Evolutionary conservation across 768 basidiomycete genomes (phyloP).

Genomic region (Grammothele lineata): DNA sequence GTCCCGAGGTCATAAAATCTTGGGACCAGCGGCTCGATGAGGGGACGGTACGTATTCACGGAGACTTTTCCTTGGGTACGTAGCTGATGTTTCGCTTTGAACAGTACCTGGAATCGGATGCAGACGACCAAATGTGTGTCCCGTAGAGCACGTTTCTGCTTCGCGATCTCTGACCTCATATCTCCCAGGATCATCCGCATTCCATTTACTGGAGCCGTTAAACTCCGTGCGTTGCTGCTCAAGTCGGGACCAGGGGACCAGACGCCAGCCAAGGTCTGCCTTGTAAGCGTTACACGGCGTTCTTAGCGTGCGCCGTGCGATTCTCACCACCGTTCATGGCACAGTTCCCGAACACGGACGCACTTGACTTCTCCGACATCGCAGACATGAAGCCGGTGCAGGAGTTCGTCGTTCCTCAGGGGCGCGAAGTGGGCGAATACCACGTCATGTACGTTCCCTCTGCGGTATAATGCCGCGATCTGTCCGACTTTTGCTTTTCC

Average conservation of each 20-base stretch:
- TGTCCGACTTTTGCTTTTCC: background rate
- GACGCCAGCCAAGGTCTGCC: conserved; percentile 65
- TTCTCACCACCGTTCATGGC: background rate
- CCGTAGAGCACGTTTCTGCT: no score
- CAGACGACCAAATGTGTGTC: conserved; percentile 82
- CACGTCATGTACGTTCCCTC: conserved; percentile 73
- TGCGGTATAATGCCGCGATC: background rate
- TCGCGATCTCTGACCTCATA: no score
- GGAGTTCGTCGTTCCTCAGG: conserved; percentile 64
- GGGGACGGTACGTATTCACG: conserved; percentile 46
- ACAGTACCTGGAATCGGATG: conserved; percentile 84
- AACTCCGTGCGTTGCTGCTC: conserved; percentile 74
- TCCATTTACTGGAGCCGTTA: conserved; percentile 86
- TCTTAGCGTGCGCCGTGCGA: background rate
- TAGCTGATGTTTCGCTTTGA: background rate
- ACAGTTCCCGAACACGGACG: conserved; percentile 75
- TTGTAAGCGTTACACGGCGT: conserved; percentile 62
- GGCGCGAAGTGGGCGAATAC: conserved; percentile 81
- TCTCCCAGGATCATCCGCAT: conserved; percentile 68
- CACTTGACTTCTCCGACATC: conserved; percentile 78
- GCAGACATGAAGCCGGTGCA: conserved; percentile 60
- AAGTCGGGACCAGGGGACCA: conserved; percentile 80
- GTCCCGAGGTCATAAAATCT: conserved; percentile 72
- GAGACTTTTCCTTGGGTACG: no score
- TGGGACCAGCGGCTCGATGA: conserved; percentile 81